Percentiles rank a stretch among this genome's conserved stretches.
These are phyloP conservation scores for Ehretia macrophylla DNA, from an alignment of 257 asterid species.

Conservation along the genomic window DNA sequence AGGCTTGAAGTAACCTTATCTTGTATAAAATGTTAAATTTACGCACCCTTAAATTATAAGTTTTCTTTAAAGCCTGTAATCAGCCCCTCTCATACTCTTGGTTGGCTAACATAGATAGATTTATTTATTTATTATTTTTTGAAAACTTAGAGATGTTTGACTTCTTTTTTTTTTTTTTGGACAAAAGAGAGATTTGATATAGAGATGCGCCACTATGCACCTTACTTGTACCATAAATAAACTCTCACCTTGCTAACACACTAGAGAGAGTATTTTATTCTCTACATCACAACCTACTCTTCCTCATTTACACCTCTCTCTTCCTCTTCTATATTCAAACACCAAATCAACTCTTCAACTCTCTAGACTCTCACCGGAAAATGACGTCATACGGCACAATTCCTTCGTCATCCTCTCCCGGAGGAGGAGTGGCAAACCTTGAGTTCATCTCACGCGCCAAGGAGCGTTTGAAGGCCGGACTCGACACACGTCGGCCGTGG, in stretches of 20 bases:
- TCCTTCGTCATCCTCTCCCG: not conserved
- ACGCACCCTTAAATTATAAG: too few species aligned
- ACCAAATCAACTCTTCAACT: constrained; percentile 15
- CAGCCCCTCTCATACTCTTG: too few species aligned
- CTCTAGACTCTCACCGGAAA: constrained; percentile 11
- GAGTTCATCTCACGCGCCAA: constrained; percentile 78
- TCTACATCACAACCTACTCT: constrained; percentile 21
- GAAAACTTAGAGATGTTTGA: too few species aligned
- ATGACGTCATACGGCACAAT: constrained; percentile 48
- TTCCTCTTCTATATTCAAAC: constrained; percentile 2
- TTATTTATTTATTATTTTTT: too few species aligned
- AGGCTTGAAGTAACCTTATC: too few species aligned
- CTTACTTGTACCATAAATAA: constrained; percentile 10
- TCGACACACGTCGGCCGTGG: constrained; percentile 84
- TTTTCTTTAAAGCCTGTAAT: too few species aligned
- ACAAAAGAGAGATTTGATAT: not conserved
- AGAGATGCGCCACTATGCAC: constrained; percentile 1
- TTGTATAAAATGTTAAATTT: too few species aligned
- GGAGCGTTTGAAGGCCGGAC: constrained; percentile 60
- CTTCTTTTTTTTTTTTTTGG: too few species aligned
- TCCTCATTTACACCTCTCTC: constrained; percentile 7
- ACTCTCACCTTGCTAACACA: constrained; percentile 3
- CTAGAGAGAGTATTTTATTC: constrained; percentile 17
- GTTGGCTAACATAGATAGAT: too few species aligned
- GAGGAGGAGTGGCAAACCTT: constrained; percentile 33